A percentile compares a stretch with the other conserved stretches of the same genome.
These are phyloP conservation scores for Ceratobasidium sp. DNA, from an alignment of 1,284 basidiomycete species.

Conservation along the genomic window DNA sequence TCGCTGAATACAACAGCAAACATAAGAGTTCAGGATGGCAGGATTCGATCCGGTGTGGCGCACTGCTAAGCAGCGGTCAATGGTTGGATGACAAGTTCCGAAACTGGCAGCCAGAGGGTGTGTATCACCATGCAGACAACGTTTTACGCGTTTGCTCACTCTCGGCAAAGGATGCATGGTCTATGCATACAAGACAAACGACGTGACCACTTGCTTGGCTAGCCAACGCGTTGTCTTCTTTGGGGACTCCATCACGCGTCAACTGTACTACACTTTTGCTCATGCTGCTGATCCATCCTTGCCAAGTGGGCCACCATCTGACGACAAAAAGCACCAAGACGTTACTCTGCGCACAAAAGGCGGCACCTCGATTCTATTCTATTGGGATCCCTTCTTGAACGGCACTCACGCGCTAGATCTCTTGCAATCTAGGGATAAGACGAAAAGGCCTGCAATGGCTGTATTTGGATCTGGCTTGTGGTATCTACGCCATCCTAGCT, in stretches of 20 bases:
- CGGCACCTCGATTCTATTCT: conserved; percentile 69
- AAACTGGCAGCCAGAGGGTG: conserved; percentile 89
- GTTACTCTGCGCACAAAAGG: conserved; percentile 60
- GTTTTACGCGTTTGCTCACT: conserved; percentile 36
- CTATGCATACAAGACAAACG: conserved; percentile 66
- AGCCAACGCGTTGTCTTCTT: conserved; percentile 74
- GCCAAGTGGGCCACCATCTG: conserved; percentile 64
- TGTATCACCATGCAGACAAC: conserved; percentile 47
- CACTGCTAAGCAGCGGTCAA: conserved; percentile 74
- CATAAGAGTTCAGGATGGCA: conserved; percentile 63
- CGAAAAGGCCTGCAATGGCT: conserved; percentile 66
- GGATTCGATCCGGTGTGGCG: conserved; percentile 77
- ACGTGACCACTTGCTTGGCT: conserved; percentile 65
- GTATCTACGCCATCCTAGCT: conserved; percentile 79
- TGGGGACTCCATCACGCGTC: conserved; percentile 86
- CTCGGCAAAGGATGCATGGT: conserved; percentile 75
- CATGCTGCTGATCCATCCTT: conserved; percentile 67
- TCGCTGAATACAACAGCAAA: neutral
- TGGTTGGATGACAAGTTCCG: conserved; percentile 76
- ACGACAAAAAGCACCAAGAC: conserved; percentile 75
- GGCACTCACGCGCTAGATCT: conserved; percentile 55
- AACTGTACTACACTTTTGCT: conserved; percentile 79
- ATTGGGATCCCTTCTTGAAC: conserved; percentile 87
- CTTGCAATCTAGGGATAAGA: conserved; percentile 45
- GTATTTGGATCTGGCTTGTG: conserved; percentile 87